phyloP scores from a whole-genome alignment of 257 asterid genomes.

The Nicotiana otophora region DNA sequence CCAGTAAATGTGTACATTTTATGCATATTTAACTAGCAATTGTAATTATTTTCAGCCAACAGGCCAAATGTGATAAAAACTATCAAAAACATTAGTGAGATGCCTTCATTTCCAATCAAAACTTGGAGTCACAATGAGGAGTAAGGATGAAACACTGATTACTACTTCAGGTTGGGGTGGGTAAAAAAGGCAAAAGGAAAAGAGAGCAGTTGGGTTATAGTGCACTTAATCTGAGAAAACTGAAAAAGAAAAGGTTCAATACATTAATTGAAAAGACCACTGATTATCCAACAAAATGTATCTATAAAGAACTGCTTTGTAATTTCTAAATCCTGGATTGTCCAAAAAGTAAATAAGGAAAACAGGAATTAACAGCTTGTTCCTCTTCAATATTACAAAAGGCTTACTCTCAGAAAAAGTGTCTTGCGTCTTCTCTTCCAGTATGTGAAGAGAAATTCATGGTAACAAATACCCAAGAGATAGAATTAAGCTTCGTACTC shows the following conservation, averaged over 20 bases:
- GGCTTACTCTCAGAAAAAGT: not conserved
- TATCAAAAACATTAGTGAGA: not conserved
- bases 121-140: too few relatives aligned
- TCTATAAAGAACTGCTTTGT: not conserved
- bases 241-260: not conserved
- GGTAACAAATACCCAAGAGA: not conserved
- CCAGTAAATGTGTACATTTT: too few relatives aligned
- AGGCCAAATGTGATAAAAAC: too few relatives aligned
- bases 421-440: not conserved
- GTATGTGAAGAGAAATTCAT: conserved; percentile 1
- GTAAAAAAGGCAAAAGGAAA: not conserved
- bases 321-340: not conserved
- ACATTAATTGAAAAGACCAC: not conserved
- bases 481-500: not conserved
- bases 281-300: not conserved
- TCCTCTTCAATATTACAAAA: conserved; percentile 4
- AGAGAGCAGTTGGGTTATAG: not conserved
- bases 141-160: not conserved
- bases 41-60: too few relatives aligned
- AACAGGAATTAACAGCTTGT: not conserved
- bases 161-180: not conserved
- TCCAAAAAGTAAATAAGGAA: not conserved
- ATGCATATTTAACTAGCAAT: too few relatives aligned
- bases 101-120: too few relatives aligned
- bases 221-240: not conserved